Evolutionary conservation across 2,329 filamentous ascomycete species (phyloP).

Genomic region (Epichloe gansuensis): DNA sequence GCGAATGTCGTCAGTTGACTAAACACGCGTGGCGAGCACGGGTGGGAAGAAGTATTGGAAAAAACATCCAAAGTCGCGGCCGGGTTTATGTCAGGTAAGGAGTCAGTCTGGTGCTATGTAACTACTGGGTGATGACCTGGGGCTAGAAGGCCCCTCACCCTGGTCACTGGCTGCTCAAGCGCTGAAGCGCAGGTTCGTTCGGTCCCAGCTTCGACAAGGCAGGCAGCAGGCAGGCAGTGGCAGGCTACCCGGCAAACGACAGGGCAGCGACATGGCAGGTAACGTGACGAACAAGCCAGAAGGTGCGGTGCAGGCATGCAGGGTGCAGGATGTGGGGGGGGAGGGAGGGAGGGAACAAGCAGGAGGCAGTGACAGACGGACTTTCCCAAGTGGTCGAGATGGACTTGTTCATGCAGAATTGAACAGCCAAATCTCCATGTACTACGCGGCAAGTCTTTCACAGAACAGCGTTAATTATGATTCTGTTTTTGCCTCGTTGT

Average conservation of each 20-base stretch:
- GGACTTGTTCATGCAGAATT: no score
- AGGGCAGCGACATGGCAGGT: neutral
- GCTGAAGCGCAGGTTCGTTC: neutral
- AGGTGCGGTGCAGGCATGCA: neutral
- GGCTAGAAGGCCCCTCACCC: neutral
- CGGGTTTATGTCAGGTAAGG: neutral
- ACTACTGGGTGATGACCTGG: neutral
- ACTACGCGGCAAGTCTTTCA: no score
- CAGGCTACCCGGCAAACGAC: neutral
- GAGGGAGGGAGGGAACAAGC: neutral
- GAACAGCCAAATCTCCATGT: no score
- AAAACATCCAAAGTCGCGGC: neutral
- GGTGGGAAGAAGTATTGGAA: neutral
- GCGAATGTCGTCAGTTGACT: neutral
- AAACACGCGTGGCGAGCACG: neutral
- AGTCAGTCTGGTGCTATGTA: no score
- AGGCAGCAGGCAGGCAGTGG: neutral
- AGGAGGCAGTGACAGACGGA: neutral
- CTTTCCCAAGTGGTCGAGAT: no score
- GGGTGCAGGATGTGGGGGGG: neutral
- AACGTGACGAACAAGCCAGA: conserved; percentile 1
- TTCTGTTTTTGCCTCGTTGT: no score
- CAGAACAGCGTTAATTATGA: no score
- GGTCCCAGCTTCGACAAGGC: neutral
- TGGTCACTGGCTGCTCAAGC: neutral